Percentiles rank a stretch among this genome's conserved stretches.
These are phyloP conservation scores for Candida fluviatilis DNA, from an alignment of 805 yeast genomes.

Conservation along the genomic window DNA sequence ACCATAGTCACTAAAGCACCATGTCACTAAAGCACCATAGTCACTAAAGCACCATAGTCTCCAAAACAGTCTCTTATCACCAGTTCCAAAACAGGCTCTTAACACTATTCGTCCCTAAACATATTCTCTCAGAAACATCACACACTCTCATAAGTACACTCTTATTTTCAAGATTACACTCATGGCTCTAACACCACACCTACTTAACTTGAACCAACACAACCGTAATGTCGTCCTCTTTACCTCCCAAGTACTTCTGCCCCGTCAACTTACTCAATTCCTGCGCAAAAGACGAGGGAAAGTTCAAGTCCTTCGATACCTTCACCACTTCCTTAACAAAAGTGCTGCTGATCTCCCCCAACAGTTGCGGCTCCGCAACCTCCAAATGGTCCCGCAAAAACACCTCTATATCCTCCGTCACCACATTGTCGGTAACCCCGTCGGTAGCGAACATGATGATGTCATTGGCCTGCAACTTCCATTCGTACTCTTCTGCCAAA, in stretches of 20 bases:
- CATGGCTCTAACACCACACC: too few relatives aligned
- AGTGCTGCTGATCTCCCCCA: slow-evolving; percentile 44
- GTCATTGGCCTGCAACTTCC: slow-evolving; percentile 68
- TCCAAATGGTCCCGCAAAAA: slow-evolving; percentile 56
- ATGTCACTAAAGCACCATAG: too few relatives aligned
- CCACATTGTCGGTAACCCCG: slow-evolving; percentile 86
- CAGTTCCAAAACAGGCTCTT: too few relatives aligned
- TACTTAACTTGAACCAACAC: slow-evolving; percentile 61
- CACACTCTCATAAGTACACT: too few relatives aligned
- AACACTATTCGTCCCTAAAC: too few relatives aligned
- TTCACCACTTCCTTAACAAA: slow-evolving; percentile 66
- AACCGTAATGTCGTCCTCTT: slow-evolving; percentile 90
- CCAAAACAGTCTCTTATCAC: too few relatives aligned
- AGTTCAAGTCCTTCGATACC: slow-evolving; percentile 67
- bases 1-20: too few relatives aligned
- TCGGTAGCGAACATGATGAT: slow-evolving; percentile 85
- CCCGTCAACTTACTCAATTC: slow-evolving; percentile 64
- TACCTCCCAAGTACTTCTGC: slow-evolving; percentile 79
- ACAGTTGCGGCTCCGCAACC: slow-evolving; percentile 23
- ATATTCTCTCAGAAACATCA: too few relatives aligned
- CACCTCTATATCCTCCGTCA: slow-evolving; percentile 64
- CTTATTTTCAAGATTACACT: too few relatives aligned
- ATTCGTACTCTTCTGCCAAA: slow-evolving; percentile 62
- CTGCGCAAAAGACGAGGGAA: slow-evolving; percentile 84
- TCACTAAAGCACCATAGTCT: too few relatives aligned